Percentiles rank a stretch among this genome's conserved stretches.
These are phyloP conservation scores for Penicillium sp. DNA, from an alignment of 2,329 filamentous ascomycete species.

Conservation along the genomic window DNA sequence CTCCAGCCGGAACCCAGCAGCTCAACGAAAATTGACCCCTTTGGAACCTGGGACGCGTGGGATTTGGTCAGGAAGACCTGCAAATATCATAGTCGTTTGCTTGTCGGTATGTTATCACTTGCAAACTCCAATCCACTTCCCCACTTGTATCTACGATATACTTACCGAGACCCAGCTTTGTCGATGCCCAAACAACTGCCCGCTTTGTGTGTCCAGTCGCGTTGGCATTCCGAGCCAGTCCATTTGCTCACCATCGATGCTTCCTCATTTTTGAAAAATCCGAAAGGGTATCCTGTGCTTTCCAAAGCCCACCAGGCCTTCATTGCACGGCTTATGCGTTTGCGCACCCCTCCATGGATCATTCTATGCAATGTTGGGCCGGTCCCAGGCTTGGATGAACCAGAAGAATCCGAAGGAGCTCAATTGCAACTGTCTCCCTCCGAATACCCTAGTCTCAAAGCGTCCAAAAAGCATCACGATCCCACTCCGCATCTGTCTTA, in stretches of 20 bases:
- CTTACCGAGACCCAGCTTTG: constrained; percentile 43
- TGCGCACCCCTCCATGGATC: constrained; percentile 55
- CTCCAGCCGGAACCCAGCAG: constrained; percentile 27
- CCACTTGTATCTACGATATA: neutral
- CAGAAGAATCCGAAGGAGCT: constrained; percentile 15
- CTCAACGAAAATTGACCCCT: constrained; percentile 57
- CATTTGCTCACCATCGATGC: constrained; percentile 50
- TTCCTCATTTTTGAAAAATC: constrained; percentile 52
- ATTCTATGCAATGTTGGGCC: constrained; percentile 54
- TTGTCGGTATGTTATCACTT: constrained; percentile 63
- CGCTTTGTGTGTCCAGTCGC: constrained; percentile 49
- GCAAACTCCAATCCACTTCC: too few species aligned
- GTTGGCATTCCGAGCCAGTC: constrained; percentile 60
- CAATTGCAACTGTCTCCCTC: constrained; percentile 18
- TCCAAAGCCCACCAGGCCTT: constrained; percentile 54
- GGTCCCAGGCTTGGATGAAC: constrained; percentile 43
- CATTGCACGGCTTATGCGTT: constrained; percentile 52
- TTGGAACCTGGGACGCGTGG: constrained; percentile 89
- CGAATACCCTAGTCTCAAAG: constrained; percentile 64
- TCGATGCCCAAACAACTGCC: constrained; percentile 56
- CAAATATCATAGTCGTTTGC: constrained; percentile 74
- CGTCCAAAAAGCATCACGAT: constrained; percentile 49
- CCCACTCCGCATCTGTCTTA: constrained; percentile 68
- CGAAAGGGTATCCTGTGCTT: constrained; percentile 54
- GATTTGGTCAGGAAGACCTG: constrained; percentile 78